phyloP scores from a whole-genome alignment of 139 green algal species.

The Nannochloris sp. region DNA sequence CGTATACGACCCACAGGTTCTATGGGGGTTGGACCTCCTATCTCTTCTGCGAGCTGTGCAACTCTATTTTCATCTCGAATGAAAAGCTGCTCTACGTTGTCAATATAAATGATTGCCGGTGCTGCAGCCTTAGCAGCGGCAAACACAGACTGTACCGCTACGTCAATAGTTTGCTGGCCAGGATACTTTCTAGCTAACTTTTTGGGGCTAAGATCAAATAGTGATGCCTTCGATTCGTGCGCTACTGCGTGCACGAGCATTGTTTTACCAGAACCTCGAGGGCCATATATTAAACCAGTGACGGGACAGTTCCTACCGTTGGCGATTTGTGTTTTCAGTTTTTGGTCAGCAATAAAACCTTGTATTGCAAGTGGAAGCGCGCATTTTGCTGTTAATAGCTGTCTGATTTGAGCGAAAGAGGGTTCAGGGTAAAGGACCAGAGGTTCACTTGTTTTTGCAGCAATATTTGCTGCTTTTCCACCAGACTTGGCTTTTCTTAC shows the following conservation, averaged over 20 bases:
- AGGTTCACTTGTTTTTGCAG: neutral
- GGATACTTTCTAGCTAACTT: slow-evolving; percentile 78
- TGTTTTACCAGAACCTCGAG: slow-evolving; percentile 72
- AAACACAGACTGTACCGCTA: slow-evolving; percentile 62
- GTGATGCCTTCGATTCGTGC: slow-evolving; percentile 54
- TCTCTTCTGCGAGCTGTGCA: slow-evolving; percentile 57
- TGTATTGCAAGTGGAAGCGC: slow-evolving; percentile 69
- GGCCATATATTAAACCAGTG: slow-evolving; percentile 77
- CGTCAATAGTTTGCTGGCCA: slow-evolving; percentile 57
- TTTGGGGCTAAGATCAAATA: slow-evolving; percentile 79
- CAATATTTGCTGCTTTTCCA: neutral
- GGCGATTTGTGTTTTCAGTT: too few species aligned
- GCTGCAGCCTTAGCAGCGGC: slow-evolving; percentile 66
- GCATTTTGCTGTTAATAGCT: slow-evolving; percentile 70
- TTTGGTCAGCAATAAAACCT: too few species aligned
- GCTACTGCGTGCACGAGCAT: slow-evolving; percentile 58
- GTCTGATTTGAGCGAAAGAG: slow-evolving; percentile 62
- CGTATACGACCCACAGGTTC: slow-evolving; percentile 78
- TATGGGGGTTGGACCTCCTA: slow-evolving; percentile 23
- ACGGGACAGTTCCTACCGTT: too few species aligned
- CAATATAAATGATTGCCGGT: slow-evolving; percentile 81
- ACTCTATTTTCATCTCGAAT: slow-evolving; percentile 76
- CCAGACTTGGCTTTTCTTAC: slow-evolving; percentile 23
- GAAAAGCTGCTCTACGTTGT: slow-evolving; percentile 89
- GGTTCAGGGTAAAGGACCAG: slow-evolving; percentile 33